phyloP scores from a whole-genome alignment of 306 rosid genomes.

The Prunus salicina region DNA sequence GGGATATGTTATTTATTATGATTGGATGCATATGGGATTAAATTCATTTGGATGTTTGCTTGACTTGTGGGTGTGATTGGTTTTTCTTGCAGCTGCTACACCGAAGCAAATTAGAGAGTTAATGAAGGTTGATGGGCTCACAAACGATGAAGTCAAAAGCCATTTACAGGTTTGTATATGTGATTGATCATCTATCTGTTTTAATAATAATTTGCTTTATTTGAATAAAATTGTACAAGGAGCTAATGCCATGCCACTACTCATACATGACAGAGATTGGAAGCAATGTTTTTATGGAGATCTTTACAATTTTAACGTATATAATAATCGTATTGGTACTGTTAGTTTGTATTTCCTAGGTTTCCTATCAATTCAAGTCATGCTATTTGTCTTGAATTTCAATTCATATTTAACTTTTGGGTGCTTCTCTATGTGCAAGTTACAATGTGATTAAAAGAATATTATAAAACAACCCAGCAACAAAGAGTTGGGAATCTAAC shows the following conservation, averaged over 20 bases:
- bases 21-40: background rate
- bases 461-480: no score
- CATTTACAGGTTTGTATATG: conserved; percentile 75
- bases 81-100: conserved; percentile 64
- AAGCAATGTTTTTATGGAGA: background rate
- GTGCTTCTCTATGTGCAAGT: background rate
- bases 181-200: background rate
- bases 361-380: background rate
- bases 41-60: background rate
- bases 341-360: no score
- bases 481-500: no score
- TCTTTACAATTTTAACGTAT: background rate
- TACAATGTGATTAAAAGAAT: no score
- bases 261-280: background rate
- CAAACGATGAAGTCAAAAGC: conserved; percentile 97
- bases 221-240: background rate
- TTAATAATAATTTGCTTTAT: background rate
- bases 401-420: background rate
- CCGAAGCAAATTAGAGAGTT: conserved; percentile 90
- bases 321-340: no score
- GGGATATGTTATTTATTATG: background rate
- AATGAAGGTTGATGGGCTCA: conserved; percentile 93
- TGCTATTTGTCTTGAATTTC: background rate
- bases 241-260: background rate
- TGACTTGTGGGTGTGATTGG: conserved; percentile 3